phyloP scores from a whole-genome alignment of 331 rosid genomes.

The Malus hybrid region DNA sequence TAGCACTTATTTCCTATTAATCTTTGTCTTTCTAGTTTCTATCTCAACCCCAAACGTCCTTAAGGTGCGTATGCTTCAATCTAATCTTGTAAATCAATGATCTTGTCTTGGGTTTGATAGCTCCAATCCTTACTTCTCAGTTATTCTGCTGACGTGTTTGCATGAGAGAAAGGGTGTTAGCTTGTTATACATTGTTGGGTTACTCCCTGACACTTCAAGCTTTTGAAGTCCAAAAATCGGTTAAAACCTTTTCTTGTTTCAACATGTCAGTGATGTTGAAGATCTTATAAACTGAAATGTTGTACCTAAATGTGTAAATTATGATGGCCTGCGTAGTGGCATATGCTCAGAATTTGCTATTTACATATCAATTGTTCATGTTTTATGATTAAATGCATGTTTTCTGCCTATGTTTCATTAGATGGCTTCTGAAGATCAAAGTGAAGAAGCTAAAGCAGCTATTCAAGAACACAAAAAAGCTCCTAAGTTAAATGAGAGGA shows the following conservation, averaged over 20 bases:
- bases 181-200: neutral
- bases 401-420: neutral
- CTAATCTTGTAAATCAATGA: neutral
- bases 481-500: constrained; percentile 84
- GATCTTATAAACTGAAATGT: neutral
- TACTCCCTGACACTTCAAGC: neutral
- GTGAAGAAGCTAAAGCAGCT: constrained; percentile 1
- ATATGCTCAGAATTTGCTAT: neutral
- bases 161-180: neutral
- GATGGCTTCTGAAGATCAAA: constrained; percentile 40
- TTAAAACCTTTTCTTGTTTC: neutral
- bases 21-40: neutral
- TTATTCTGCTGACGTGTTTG: neutral
- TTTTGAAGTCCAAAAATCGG: neutral
- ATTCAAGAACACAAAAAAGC: constrained; percentile 2
- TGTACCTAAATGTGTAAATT: neutral
- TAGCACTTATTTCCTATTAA: neutral
- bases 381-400: neutral
- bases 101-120: neutral
- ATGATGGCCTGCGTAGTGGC: neutral
- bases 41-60: neutral
- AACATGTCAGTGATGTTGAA: too few relatives aligned
- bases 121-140: neutral
- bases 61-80: neutral
- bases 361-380: neutral